These are phyloP conservation scores for Mycena polygramma DNA, from an alignment of 768 basidiomycete species.

Conservation along the genomic window DNA sequence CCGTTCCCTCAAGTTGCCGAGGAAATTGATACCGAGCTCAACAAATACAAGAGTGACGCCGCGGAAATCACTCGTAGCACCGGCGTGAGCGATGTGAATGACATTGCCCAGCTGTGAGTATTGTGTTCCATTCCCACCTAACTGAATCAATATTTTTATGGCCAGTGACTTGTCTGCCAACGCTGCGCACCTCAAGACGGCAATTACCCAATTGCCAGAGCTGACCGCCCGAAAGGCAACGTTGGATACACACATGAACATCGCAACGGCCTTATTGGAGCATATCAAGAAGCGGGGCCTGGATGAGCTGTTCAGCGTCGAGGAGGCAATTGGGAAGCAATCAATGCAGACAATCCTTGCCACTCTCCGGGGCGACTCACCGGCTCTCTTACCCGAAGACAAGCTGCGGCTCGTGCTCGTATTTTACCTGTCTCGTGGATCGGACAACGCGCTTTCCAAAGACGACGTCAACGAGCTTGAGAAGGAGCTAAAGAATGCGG, in stretches of 20 bases:
- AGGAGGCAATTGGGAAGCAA: slow-evolving; percentile 92
- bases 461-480: slow-evolving; percentile 92
- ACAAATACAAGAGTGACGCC: slow-evolving; percentile 94
- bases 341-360: slow-evolving; percentile 87
- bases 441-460: slow-evolving; percentile 84
- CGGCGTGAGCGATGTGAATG: slow-evolving; percentile 95
- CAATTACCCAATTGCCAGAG: slow-evolving; percentile 97
- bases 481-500: slow-evolving; percentile 85
- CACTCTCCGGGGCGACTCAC: slow-evolving; percentile 80
- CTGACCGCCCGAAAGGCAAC: slow-evolving; percentile 96
- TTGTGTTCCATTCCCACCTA: slow-evolving; percentile 1
- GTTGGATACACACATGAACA: slow-evolving; percentile 99
- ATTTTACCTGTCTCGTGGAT: slow-evolving; percentile 86
- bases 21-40: slow-evolving; percentile 93
- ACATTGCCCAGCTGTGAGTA: slow-evolving; percentile 91
- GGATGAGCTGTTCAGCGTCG: slow-evolving; percentile 97
- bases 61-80: slow-evolving; percentile 97
- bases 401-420: slow-evolving; percentile 96
- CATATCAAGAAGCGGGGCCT: slow-evolving; percentile 95
- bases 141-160: not conserved
- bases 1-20: slow-evolving; percentile 99
- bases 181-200: slow-evolving; percentile 94
- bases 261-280: slow-evolving; percentile 94
- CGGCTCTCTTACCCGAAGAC: slow-evolving; percentile 79
- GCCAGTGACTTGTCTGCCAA: slow-evolving; percentile 90